A percentile compares a stretch with the other conserved stretches of the same genome.
Evolutionary conservation across 2,329 filamentous ascomycete species (phyloP).

Genomic region (Scytalidium sp.): DNA sequence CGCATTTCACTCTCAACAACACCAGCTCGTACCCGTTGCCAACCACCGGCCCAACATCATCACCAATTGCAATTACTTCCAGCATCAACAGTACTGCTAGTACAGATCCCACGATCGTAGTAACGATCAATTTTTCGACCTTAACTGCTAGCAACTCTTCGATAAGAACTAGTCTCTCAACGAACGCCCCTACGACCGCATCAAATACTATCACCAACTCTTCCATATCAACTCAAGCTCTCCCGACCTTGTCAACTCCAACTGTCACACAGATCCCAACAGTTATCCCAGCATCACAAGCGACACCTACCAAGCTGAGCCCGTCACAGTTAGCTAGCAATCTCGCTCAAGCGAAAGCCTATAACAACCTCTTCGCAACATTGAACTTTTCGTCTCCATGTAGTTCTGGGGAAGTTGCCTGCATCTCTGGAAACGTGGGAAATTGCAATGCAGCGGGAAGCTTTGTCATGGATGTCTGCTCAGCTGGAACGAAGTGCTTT

Average conservation of each 20-base stretch:
- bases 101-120: conserved; percentile 6
- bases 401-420: conserved; percentile 44
- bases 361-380: conserved; percentile 22
- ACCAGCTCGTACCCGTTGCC: conserved; percentile 13
- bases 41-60: neutral
- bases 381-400: conserved; percentile 44
- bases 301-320: conserved; percentile 13
- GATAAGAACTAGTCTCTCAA: conserved; percentile 1
- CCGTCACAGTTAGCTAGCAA: conserved; percentile 17
- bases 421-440: conserved; percentile 48
- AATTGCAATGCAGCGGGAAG: conserved; percentile 38
- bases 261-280: conserved; percentile 13
- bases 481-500: conserved; percentile 39
- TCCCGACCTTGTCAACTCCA: neutral
- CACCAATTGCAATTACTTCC: neutral
- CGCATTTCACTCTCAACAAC: conserved; percentile 21
- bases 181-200: neutral
- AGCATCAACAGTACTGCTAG: conserved; percentile 7
- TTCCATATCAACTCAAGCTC: conserved; percentile 1
- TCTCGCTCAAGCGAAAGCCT: conserved; percentile 27
- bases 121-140: conserved; percentile 8
- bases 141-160: neutral
- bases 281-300: conserved; percentile 9
- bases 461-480: conserved; percentile 36
- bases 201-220: neutral